Evolutionary conservation across 441 rosid genomes (phyloP).

Genomic region (Jatropha podagrica): DNA sequence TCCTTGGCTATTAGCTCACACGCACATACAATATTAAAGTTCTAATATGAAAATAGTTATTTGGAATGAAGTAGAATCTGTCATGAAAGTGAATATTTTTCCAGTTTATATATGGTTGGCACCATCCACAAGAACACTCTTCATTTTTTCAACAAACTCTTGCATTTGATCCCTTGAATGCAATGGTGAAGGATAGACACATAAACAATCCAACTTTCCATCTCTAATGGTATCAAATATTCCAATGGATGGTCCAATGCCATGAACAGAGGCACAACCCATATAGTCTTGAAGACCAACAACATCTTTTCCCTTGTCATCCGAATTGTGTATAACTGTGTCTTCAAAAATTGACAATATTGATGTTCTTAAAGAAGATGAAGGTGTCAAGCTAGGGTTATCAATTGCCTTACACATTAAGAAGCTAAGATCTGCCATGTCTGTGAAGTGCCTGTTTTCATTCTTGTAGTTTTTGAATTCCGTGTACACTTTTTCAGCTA

Average conservation of each 20-base stretch:
- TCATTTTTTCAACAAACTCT: constrained; percentile 48
- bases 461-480: constrained; percentile 36
- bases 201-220: constrained; percentile 59
- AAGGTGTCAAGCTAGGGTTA: constrained; percentile 64
- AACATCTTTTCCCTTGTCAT: constrained; percentile 22
- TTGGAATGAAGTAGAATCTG: too few relatives aligned
- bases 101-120: too few relatives aligned
- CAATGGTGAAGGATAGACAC: constrained; percentile 75
- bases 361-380: constrained; percentile 63
- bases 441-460: constrained; percentile 48
- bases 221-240: constrained; percentile 64
- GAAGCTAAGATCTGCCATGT: constrained; percentile 75
- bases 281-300: constrained; percentile 57
- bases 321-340: constrained; percentile 38
- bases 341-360: constrained; percentile 72
- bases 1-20: too few relatives aligned
- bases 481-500: constrained; percentile 37
- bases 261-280: constrained; percentile 72
- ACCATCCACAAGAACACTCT: constrained; percentile 44
- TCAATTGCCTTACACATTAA: constrained; percentile 82
- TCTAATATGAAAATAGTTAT: too few relatives aligned
- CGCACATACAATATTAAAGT: too few relatives aligned
- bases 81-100: too few relatives aligned
- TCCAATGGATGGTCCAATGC: constrained; percentile 70
- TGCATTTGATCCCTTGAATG: constrained; percentile 77